phyloP scores from a whole-genome alignment of 164 flowering plant genomes.

The Dillenia turbinata region DNA sequence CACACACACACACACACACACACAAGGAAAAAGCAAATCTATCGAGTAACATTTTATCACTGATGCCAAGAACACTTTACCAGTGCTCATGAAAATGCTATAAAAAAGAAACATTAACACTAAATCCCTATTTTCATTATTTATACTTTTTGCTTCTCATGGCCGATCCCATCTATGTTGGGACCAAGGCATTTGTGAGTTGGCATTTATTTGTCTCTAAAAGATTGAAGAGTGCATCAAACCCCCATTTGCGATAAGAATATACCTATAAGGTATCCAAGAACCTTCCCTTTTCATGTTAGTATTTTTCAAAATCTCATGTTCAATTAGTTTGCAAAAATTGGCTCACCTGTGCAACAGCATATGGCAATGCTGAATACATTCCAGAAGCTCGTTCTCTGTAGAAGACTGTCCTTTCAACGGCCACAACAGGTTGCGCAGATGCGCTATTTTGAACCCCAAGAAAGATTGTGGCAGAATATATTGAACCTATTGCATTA shows the following conservation, averaged over 20 bases:
- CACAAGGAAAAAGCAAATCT: no score
- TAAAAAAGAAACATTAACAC: no score
- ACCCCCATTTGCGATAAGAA: no score
- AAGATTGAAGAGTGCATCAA: background rate
- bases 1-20: no score
- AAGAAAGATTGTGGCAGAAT: constrained; percentile 11
- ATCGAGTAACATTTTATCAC: no score
- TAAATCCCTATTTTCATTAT: no score
- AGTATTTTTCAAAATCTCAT: background rate
- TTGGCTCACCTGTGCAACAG: constrained; percentile 15
- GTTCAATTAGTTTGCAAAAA: background rate
- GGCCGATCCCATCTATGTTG: no score
- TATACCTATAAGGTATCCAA: no score
- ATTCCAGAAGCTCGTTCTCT: constrained; percentile 22
- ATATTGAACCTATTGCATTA: constrained; percentile 30
- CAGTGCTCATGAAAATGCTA: no score
- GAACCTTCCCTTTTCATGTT: no score
- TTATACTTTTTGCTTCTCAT: no score
- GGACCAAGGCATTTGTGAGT: background rate
- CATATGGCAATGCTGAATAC: constrained; percentile 22
- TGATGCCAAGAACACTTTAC: no score
- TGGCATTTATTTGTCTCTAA: background rate
- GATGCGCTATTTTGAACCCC: constrained; percentile 16
- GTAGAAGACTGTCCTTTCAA: constrained; percentile 25
- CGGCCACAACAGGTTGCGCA: constrained; percentile 20